Percentiles rank a stretch among this genome's conserved stretches.
Evolutionary conservation across 352 stramenopile genomes (phyloP).

Genomic region (Discostella stelligera): DNA sequence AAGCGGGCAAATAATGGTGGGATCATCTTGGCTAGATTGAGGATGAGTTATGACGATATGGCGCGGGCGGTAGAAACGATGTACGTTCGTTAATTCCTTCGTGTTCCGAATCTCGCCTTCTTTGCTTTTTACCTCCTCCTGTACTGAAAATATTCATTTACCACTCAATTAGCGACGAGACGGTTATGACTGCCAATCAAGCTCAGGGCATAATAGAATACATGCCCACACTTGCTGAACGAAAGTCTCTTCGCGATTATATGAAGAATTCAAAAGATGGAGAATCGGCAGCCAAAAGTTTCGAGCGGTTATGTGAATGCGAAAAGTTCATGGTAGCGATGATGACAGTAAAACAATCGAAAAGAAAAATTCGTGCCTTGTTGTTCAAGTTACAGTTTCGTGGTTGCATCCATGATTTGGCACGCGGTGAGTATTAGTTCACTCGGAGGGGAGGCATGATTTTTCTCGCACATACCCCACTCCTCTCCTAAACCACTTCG

Average conservation of each 20-base stretch:
- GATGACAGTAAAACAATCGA: conserved; percentile 80
- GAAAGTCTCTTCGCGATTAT: conserved; percentile 85
- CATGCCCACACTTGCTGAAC: conserved; percentile 91
- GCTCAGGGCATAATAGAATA: conserved; percentile 92
- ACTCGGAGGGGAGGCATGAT: neutral
- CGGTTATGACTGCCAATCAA: conserved; percentile 70
- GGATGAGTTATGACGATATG: conserved; percentile 88
- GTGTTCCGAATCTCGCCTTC: neutral
- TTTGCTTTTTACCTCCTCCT: neutral
- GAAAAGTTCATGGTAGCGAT: conserved; percentile 84
- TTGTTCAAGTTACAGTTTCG: conserved; percentile 79
- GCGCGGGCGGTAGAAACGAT: conserved; percentile 72
- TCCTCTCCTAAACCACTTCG: neutral
- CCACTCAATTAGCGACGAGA: conserved; percentile 65
- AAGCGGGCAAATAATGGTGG: conserved; percentile 97
- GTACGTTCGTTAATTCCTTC: conserved; percentile 18
- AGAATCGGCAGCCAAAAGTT: conserved; percentile 60
- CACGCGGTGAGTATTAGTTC: conserved; percentile 41
- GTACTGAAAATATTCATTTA: too few relatives aligned
- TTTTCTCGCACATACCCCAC: neutral
- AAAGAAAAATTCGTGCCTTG: conserved; percentile 69
- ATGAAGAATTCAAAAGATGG: conserved; percentile 67
- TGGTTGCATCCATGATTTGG: conserved; percentile 66
- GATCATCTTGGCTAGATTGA: conserved; percentile 94
- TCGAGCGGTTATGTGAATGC: conserved; percentile 80